Evolutionary conservation across 1,139 yeast species (phyloP), one percentile per base, ranked within the genome.

Genomic region (Williopsis jadinii): DNA sequence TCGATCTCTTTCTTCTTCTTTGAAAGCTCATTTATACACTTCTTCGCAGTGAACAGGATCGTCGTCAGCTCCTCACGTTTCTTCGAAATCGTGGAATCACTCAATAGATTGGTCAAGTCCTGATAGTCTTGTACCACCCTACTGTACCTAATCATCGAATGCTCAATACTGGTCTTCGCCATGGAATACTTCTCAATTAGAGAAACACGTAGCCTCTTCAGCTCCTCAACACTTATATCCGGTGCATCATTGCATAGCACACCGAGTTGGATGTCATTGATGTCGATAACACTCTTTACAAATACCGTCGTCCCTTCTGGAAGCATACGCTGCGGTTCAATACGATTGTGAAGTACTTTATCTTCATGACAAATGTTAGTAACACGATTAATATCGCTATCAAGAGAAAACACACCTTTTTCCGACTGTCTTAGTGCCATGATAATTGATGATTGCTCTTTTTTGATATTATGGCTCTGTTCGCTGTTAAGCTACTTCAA

Each of bases 1-100:
- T 31, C 36, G 6, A 52, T 39, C 28, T 50, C 54, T 8, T 19
- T 24, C 28, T 41, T 42, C 39, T 47, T 50, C 34, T 35, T 46
- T n/a, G 39, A 35, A 8, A 51, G 39, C 32, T 48, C 48, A 8
- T 46, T 48, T 6, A 42, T 41, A 12, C 38, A 39, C 36, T 38
- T 42, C 36, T 40, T 43, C 3, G 43, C 30, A 5, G 36, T 28
- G 31, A 47, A 32, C n/a, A 43, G 28, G 8, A 34, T 37, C 34
- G 43, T 51, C 38, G 40, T 35, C 10, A 48, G 32, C 26, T 41
- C 43, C 14, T 43, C 51, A 10, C 31, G 40, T 12, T 39, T 34
- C 4, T 37, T 35, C 2, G 37, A 28, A 11, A 47, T 39, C 2
- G 36, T 26, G 5, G 39, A 41, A 6, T 44, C 45, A 11, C 47